Conservation (phyloP, 2,329 filamentous ascomycete genomes). For the Rhynchosporium graminicola region DNA sequence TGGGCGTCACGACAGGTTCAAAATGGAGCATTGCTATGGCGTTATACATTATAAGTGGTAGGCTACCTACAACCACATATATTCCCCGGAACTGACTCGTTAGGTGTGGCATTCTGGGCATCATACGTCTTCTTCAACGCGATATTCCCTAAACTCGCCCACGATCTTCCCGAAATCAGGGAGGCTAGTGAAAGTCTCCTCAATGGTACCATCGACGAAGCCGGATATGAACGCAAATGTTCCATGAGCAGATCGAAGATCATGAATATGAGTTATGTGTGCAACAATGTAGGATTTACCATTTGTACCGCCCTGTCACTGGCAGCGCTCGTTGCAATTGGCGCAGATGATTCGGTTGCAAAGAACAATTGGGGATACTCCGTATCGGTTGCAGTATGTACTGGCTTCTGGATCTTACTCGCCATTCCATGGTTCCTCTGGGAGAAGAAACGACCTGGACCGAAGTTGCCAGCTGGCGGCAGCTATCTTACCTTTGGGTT, state of each 20-base stretch:
- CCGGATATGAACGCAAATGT: conserved; percentile 34
- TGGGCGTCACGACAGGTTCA: conserved; percentile 33
- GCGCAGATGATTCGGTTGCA: conserved; percentile 32
- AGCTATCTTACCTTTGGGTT: conserved; percentile 39
- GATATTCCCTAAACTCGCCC: conserved; percentile 39
- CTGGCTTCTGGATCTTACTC: conserved; percentile 39
- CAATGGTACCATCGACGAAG: conserved; percentile 32
- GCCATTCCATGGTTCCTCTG: conserved; percentile 40
- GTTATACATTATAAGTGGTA: conserved; percentile 39
- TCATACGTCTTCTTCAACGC: conserved; percentile 41
- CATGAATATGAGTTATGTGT: conserved; percentile 39
- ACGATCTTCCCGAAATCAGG: conserved; percentile 38
- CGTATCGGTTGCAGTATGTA: conserved; percentile 37
- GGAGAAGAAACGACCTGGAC: conserved; percentile 40
- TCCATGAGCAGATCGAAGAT: conserved; percentile 39
- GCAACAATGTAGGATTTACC: conserved; percentile 39
- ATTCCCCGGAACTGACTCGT: neutral
- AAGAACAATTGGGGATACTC: conserved; percentile 40
- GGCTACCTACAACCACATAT: conserved; percentile 11
- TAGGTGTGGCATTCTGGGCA: conserved; percentile 39
- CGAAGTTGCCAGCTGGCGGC: conserved; percentile 33
- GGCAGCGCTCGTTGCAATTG: conserved; percentile 34
- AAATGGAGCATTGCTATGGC: conserved; percentile 40
- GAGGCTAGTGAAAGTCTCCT: conserved; percentile 30
- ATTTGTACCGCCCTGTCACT: conserved; percentile 36